Conservation (phyloP, 495 filamentous ascomycete genomes). For the Astrocystis sublimbata region DNA sequence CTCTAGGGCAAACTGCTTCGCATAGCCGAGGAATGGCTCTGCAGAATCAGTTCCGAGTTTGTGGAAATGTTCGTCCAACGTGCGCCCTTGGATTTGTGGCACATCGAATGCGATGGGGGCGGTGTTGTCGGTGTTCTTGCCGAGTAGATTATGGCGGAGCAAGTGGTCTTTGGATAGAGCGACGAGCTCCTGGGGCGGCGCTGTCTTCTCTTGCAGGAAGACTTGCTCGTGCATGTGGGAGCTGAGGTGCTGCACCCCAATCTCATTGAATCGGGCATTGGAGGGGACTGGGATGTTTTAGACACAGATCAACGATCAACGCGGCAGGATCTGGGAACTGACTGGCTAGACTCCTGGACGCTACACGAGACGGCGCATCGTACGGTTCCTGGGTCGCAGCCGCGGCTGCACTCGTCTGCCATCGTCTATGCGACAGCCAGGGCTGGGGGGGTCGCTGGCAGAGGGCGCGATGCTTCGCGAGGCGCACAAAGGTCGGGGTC, state of each 20-base stretch:
- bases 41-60: conserved; percentile 84
- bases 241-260: conserved; percentile 92
- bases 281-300: conserved; percentile 51
- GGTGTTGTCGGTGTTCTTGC: conserved; percentile 77
- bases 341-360: conserved; percentile 35
- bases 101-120: conserved; percentile 83
- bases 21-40: conserved; percentile 78
- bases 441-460: conserved; percentile 22
- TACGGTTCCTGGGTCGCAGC: conserved; percentile 19
- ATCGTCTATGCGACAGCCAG: conserved; percentile 36
- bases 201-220: conserved; percentile 56
- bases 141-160: conserved; percentile 81
- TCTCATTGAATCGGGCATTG: conserved; percentile 76
- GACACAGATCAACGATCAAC: conserved; percentile 24
- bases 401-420: conserved; percentile 35
- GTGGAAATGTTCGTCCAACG: conserved; percentile 93
- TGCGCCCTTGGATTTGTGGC: conserved; percentile 72
- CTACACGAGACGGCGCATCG: conserved; percentile 22
- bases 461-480: conserved; percentile 37
- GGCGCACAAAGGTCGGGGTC: conserved; percentile 41
- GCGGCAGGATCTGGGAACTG: conserved; percentile 21
- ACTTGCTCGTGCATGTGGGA: conserved; percentile 78
- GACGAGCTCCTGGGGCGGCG: conserved; percentile 66
- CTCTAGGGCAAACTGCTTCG: conserved; percentile 68
- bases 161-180: conserved; percentile 81